Evolutionary conservation across 2,329 filamentous ascomycete species (phyloP), one percentile per base, ranked within the genome.

Genomic region (Fusarium begoniae): DNA sequence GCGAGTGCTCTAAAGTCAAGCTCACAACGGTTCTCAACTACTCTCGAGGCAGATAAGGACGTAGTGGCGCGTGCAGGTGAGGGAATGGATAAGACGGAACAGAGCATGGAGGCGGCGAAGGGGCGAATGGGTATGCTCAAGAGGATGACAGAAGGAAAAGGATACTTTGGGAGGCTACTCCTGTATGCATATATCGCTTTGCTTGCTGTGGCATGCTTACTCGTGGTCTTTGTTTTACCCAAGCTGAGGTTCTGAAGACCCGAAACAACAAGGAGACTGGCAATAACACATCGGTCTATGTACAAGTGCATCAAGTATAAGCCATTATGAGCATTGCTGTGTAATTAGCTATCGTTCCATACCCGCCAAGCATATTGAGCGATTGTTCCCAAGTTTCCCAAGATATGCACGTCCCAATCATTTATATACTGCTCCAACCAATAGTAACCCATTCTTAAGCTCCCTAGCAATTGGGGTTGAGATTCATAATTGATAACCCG

Each of bases 121-220:
- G 89, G 90, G 72, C 86, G 90, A 72, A 97, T 98, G 94, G 92
- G 93, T 3, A 87, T 89, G 78, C 82, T 98, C 80, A 87, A 90
- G 75, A 88, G 88, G 59, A 94, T 97, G 91, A 94, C 92, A 22
- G 96, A 98, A 84, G 95, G 95, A 8, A 92, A 92, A 80, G 95
- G 95, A 0, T 97, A 93, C 93, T 94, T 89, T 90, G 95, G 93
- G 11, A 85, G 95, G 59, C 89, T 97, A 85, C 87, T 96, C 83
- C 86, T 98, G 69, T 98, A 96, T 85, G 92, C 87, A 44, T 93
- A 94, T 88, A 95, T 98, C 55, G 93, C 92, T 77, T 94, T 90
- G 37, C 82, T 98, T 71, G 96, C 94, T 91, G 77, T 97, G n/a
- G 83, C 90, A 32, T 89, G 94, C 24, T 85, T 98, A 41, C 77